These are phyloP conservation scores for Calocera cornea DNA, from an alignment of 768 basidiomycete species.

Conservation along the genomic window DNA sequence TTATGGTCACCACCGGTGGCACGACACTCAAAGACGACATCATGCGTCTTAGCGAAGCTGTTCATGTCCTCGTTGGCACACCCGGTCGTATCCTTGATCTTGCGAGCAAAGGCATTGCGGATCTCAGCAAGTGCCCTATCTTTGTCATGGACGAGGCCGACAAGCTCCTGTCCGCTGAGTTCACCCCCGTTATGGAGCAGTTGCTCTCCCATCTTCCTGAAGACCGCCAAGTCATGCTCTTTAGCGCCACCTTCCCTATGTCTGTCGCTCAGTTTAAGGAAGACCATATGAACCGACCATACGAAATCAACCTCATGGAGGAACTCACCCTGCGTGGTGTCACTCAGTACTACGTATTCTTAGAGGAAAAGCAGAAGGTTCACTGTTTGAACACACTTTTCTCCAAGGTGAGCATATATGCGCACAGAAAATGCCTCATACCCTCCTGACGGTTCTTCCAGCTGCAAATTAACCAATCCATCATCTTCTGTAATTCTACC, in stretches of 20 bases:
- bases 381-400: conserved; percentile 99
- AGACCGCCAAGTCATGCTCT: conserved; percentile 93
- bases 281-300: conserved; percentile 89
- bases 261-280: conserved; percentile 99
- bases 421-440: neutral
- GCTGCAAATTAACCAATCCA: conserved; percentile 99
- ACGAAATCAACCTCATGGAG: conserved; percentile 99
- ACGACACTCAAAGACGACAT: conserved; percentile 98
- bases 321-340: conserved; percentile 97
- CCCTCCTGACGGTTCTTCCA: conserved; percentile 23
- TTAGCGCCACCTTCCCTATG: conserved; percentile 97
- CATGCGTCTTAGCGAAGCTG: conserved; percentile 71
- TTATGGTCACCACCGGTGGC: conserved; percentile 99
- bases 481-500: conserved; percentile 99
- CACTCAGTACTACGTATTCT: conserved; percentile 98
- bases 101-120: conserved; percentile 82
- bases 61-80: conserved; percentile 94
- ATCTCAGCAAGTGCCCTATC: conserved; percentile 84
- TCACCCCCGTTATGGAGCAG: conserved; percentile 97
- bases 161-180: conserved; percentile 93
- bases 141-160: conserved; percentile 99
- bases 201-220: conserved; percentile 70
- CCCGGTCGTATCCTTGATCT: conserved; percentile 93
- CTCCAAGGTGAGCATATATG: conserved; percentile 58
- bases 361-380: conserved; percentile 98